Evolutionary conservation across 495 filamentous ascomycete species (phyloP), one percentile per base, ranked within the genome.

Genomic region (Platismatia glauca): DNA sequence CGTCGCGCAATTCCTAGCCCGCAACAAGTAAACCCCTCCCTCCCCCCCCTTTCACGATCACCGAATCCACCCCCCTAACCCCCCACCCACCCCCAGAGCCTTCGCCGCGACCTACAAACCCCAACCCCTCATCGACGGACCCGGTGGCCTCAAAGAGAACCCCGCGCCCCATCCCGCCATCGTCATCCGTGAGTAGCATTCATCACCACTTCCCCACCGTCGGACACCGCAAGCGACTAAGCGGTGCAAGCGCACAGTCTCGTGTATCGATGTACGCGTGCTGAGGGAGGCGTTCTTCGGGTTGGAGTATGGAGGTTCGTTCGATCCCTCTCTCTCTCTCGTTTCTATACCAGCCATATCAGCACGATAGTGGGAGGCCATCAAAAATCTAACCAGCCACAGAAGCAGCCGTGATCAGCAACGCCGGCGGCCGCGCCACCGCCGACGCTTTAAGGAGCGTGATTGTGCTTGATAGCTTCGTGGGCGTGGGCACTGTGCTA

Each of bases 401-500:
- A 48, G 44, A 48, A 48, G 44, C 44, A 3, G 6, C 44, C 22
- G 44, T 48, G 9, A 31, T 29, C 11, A 50, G 46, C 41, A 63
- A 63, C 39, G 61, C 61, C 18, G 61, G 61, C 12, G 61, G 61
- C 44, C 39, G 61, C 7, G 29, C 53, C 24, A 43, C 34, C 16
- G 61, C 20, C 7, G 33, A 63, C 22, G 35, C 41, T 7, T 27
- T 63, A 24, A 44, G 22, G 53, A 37, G 20, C n/a, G 27, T 63
- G 12, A 4, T 7, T 0, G 5, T 12, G 13, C n/a, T 63, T 12
- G 61, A 63, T 24, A 33, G 18, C 16, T 11, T 63, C 4, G 44
- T 24, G 16, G 61, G 61, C 0, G 56, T 63, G 29, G 57, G 41
- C 6, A 57, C 27, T 18, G 55, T 72, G 29, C 63, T 70, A 18